A percentile compares a stretch with the other conserved stretches of the same genome.
phyloP scores from a whole-genome alignment of 176 grass and related monocot species.

The Tillandsia leiboldiana region DNA sequence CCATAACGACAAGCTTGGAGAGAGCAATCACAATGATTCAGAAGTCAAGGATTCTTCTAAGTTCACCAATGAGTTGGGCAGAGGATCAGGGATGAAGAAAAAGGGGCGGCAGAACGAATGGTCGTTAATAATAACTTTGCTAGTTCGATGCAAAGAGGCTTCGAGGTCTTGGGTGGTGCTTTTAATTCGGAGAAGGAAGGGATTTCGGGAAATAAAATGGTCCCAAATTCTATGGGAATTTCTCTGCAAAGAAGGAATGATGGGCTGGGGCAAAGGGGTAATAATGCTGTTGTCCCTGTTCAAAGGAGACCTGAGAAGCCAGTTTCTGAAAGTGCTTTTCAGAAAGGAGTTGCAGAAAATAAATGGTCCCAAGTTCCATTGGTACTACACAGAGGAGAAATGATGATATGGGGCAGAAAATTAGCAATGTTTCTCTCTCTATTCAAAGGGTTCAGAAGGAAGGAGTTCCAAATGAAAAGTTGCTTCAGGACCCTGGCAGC shows the following conservation, averaged over 20 bases:
- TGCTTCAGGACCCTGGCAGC: background rate
- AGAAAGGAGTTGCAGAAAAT: constrained; percentile 28
- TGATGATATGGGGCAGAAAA: background rate
- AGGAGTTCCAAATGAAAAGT: constrained; percentile 7
- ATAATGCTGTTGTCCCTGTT: constrained; percentile 43
- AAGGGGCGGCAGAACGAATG: constrained; percentile 27
- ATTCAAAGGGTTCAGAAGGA: background rate
- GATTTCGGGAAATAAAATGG: constrained; percentile 33
- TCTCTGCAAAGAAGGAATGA: constrained; percentile 33
- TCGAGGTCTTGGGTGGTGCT: constrained; percentile 25
- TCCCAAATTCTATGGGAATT: constrained; percentile 21
- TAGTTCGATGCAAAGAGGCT: constrained; percentile 36
- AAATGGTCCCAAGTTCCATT: constrained; percentile 25
- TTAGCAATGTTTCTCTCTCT: too few relatives aligned
- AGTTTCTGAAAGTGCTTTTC: constrained; percentile 23
- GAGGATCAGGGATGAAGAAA: constrained; percentile 37
- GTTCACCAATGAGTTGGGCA: constrained; percentile 39
- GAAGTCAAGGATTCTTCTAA: constrained; percentile 36
- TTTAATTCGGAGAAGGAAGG: constrained; percentile 33
- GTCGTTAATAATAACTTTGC: constrained; percentile 23
- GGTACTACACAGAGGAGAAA: constrained; percentile 36
- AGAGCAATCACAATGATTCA: constrained; percentile 35
- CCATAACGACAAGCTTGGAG: constrained; percentile 33
- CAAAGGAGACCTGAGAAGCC: constrained; percentile 45
- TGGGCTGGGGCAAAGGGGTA: constrained; percentile 31